Evolutionary conservation across 129 eudicot species (phyloP).

Genomic region (carrot (Daucus carota)): DH1_v3.0 NC_030384.2:47901501-47902000

Average conservation of each 20-base stretch:
- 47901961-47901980: conserved; percentile 44
- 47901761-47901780: conserved; percentile 67
- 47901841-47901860: conserved; percentile 48
- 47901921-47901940: conserved; percentile 13
- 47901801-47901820: conserved; percentile 41
- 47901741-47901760: neutral
- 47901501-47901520: neutral
- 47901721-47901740: neutral
- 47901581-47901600: conserved; percentile 57
- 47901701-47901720: neutral
- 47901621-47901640: conserved; percentile 37
- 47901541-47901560: conserved; percentile 93
- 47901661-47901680: neutral
- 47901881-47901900: conserved; percentile 39
- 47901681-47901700: neutral
- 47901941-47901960: conserved; percentile 31
- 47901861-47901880: conserved; percentile 46
- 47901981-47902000: conserved; percentile 39
- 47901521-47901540: conserved; percentile 96
- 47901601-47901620: conserved; percentile 55
- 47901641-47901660: neutral
- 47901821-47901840: conserved; percentile 35
- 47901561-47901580: conserved; percentile 77
- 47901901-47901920: conserved; percentile 42
- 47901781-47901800: conserved; percentile 60